Conservation (phyloP, 1,284 basidiomycete species). For the Irpex rosettiformis region DNA sequence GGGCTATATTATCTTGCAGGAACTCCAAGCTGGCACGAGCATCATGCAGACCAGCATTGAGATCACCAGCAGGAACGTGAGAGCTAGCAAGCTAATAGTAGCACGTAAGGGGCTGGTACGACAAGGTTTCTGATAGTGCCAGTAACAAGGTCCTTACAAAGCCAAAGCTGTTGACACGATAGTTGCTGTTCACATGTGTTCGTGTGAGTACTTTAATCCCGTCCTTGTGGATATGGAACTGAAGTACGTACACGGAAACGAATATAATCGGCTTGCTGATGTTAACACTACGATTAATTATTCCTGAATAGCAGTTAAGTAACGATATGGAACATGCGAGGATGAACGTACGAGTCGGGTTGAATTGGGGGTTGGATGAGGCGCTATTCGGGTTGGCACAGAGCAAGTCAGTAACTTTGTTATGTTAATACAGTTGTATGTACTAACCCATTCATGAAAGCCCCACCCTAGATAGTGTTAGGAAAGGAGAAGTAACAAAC, state of each 20-base stretch:
- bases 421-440: neutral
- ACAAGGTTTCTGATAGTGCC: neutral
- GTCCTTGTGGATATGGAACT: neutral
- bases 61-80: constrained; percentile 42
- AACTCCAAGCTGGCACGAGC: constrained; percentile 55
- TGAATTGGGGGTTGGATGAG: constrained; percentile 36
- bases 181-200: constrained; percentile 39
- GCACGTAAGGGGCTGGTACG: neutral
- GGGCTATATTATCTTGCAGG: constrained; percentile 55
- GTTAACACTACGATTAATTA: constrained; percentile 44
- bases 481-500: too few relatives aligned
- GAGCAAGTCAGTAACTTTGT: neutral
- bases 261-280: constrained; percentile 51
- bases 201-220: neutral
- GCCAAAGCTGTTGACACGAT: constrained; percentile 56
- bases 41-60: constrained; percentile 55
- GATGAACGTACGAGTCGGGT: constrained; percentile 42
- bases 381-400: constrained; percentile 35
- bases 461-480: constrained; percentile 52
- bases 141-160: constrained; percentile 39
- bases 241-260: constrained; percentile 44
- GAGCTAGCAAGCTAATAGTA: constrained; percentile 35
- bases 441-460: constrained; percentile 41
- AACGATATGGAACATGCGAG: neutral
- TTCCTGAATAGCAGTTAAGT: constrained; percentile 29